These are phyloP conservation scores for Suillus variegatus DNA, from an alignment of 768 basidiomycete genomes.

Conservation along the genomic window DNA sequence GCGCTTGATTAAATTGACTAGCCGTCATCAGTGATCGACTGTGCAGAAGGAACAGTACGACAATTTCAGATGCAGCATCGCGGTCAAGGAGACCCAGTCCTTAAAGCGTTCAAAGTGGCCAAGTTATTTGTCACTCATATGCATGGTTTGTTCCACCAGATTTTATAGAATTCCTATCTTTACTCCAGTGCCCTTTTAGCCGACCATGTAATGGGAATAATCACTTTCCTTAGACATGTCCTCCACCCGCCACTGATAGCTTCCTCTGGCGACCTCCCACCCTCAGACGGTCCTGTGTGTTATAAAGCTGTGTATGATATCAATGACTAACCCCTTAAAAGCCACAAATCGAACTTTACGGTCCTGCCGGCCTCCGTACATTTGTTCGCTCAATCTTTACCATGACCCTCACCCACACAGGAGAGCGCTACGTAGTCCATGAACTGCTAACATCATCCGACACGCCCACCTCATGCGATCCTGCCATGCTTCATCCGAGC, in stretches of 20 bases:
- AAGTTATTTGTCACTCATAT: conserved; percentile 87
- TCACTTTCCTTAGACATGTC: conserved; percentile 62
- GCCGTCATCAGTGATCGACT: conserved; percentile 66
- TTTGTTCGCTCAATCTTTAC: conserved; percentile 73
- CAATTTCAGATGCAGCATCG: conserved; percentile 65
- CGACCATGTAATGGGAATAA: conserved; percentile 76
- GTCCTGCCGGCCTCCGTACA: conserved; percentile 73
- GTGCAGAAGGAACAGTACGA: conserved; percentile 77
- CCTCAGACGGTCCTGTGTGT: conserved; percentile 16
- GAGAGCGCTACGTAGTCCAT: conserved; percentile 72
- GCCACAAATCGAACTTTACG: conserved; percentile 72
- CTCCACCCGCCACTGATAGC: conserved; percentile 47
- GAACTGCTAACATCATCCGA: conserved; percentile 70
- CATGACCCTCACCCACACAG: conserved; percentile 63
- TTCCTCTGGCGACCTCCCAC: conserved; percentile 11
- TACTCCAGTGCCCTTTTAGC: conserved; percentile 35
- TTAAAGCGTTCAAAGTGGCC: conserved; percentile 49
- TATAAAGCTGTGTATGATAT: conserved; percentile 4
- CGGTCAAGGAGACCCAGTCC: conserved; percentile 23
- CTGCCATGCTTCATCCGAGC: conserved; percentile 53
- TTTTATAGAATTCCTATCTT: background rate
- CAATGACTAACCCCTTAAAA: conserved; percentile 18
- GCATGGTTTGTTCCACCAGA: conserved; percentile 54
- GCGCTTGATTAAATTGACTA: conserved; percentile 9
- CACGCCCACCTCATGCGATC: conserved; percentile 49